Evolutionary conservation across 1,284 basidiomycete species (phyloP), one percentile per base, ranked within the genome.

Genomic region (Caloboletus firmus): DNA sequence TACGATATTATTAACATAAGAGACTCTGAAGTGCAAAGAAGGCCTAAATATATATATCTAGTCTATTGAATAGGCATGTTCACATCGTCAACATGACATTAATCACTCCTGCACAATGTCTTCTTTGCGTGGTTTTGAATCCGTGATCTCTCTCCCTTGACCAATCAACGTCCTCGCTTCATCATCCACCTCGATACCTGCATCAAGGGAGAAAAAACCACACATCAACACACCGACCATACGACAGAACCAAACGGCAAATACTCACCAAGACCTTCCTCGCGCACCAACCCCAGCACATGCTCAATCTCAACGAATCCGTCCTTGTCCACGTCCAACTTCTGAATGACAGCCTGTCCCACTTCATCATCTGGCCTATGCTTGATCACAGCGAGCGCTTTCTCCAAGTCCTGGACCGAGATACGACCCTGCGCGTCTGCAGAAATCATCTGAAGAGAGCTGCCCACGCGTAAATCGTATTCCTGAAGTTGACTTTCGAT

Each of bases 251-350:
- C 11, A 9, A 34, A 32, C 52, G 2, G 13, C 11, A 12, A 26
- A 10, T 11, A 55, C 81, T 52, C 61, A 87, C 88, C 89, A 30
- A 91, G 73, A 20, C 87, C 89, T 62, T 91, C 89, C 70, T 91
- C 88, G 60, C 78, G 79, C n/a, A 90, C 87, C 49, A 93, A 73
- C 4, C 86, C 89, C 35, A 92, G 71, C 39, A 92, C 88, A 64
- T 93, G 90, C 70, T 91, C 89, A 32, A 93, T 75, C 70, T 94
- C 91, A 20, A 98, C 94, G 65, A 89, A 95, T 0, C 96, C 95
- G 67, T 99, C 96, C 73, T 93, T 87, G 74, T 99, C 96, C 5
- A 93, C 90, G 70, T 99, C 97, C 62, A 99, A 77, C 75, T 98
- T 98, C 68, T 95, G 87, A 54, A 96, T 87, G 39, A 99, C 84